Conservation (phyloP, 257 asterid species). For the Solanum megistacrolobum region DNA sequence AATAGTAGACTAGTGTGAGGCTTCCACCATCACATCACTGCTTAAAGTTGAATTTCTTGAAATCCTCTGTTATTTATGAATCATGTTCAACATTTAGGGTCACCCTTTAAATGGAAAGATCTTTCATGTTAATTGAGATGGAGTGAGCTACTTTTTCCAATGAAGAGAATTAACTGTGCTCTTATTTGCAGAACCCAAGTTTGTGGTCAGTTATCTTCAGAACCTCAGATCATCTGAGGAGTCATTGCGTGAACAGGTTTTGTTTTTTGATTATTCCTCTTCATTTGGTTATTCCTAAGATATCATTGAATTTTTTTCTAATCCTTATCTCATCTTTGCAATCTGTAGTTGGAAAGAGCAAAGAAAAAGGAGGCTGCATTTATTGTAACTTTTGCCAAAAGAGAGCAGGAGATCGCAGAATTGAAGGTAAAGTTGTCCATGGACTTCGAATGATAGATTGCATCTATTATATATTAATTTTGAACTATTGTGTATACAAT, state of each 20-base stretch:
- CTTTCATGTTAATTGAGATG: neutral
- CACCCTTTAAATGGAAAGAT: neutral
- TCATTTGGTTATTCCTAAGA: neutral
- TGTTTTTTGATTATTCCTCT: constrained; percentile 1
- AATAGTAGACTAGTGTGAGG: neutral
- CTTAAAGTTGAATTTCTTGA: neutral
- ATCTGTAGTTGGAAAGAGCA: constrained; percentile 75
- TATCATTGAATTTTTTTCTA: neutral
- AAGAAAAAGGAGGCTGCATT: constrained; percentile 97
- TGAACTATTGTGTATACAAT: neutral
- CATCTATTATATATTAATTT: neutral
- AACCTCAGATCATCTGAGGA: constrained; percentile 83
- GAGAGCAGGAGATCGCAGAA: constrained; percentile 99
- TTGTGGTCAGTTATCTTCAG: constrained; percentile 58
- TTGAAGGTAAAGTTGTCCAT: constrained; percentile 52
- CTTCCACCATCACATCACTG: neutral
- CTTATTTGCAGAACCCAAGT: constrained; percentile 46
- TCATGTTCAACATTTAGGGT: neutral
- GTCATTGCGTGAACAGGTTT: constrained; percentile 87
- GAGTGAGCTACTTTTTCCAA: neutral
- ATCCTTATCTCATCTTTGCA: constrained; percentile 3
- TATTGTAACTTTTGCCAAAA: constrained; percentile 89
- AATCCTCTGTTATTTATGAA: neutral
- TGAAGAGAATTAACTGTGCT: neutral
- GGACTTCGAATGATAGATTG: neutral